Conservation (phyloP, 2,329 filamentous ascomycete species). For the Pseudohalonectria lignicola region DNA sequence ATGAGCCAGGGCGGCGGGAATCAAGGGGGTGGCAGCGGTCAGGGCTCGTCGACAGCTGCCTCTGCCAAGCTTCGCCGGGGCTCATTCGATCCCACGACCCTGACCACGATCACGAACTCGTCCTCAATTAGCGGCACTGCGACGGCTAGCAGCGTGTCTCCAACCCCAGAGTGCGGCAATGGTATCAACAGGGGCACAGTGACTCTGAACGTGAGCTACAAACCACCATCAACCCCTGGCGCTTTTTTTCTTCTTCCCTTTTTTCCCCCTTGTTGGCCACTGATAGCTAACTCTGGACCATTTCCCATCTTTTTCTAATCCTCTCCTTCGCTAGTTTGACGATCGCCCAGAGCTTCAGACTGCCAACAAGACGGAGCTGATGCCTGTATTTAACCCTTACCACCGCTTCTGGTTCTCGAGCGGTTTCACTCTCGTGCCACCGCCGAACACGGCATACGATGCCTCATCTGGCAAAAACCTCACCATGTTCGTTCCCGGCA, state of each 20-base stretch:
- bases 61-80: too few species aligned
- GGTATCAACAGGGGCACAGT: conserved; percentile 4
- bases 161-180: conserved; percentile 5
- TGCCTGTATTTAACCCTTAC: conserved; percentile 11
- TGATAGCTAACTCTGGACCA: too few species aligned
- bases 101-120: not conserved
- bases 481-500: conserved; percentile 2
- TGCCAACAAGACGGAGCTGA: conserved; percentile 1
- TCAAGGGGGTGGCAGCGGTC: too few species aligned
- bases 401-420: conserved; percentile 21
- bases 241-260: not conserved
- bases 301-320: not conserved
- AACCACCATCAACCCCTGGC: too few species aligned
- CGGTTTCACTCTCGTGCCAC: conserved; percentile 19
- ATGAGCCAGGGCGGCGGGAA: too few species aligned
- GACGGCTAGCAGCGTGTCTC: not conserved
- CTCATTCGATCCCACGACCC: not conserved
- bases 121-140: not conserved
- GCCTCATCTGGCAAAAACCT: conserved; percentile 13
- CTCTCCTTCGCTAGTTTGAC: conserved; percentile 16
- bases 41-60: too few species aligned
- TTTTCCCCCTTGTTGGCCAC: too few species aligned
- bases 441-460: conserved; percentile 8
- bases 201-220: conserved; percentile 9
- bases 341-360: conserved; percentile 5